Base-by-base conservation (phyloP, 805 yeast genomes). In the Cyberlindnera maclurae region DNA sequence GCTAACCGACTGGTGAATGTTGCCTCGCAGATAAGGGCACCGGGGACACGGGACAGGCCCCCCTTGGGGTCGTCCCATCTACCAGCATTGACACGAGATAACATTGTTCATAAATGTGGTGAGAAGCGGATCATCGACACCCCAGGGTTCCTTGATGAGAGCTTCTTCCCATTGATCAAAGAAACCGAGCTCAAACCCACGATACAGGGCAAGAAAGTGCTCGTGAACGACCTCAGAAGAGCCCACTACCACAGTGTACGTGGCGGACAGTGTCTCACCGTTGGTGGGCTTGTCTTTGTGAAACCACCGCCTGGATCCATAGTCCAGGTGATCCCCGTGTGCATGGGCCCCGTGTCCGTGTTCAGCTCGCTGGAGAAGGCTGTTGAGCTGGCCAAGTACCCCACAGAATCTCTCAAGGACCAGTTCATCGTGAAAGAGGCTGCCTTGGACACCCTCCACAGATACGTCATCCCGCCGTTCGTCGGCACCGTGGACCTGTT, bases 71-170 rank as follows among this genome's bases (percentile, higher is more conserved):
- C 65, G 0, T 64, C 67, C 1, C 60, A 60, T 38, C 59, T 81
- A 33, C 95, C 95, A 0, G 87, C 87, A 20, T 75, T 79, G 55
- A 87, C 96, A 0, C 68, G 85, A 50, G 69, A 65, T 4, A 50
- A 68, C 12, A 68, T 73, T 39, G 61, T 58, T 4, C 73, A 59
- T 45, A 50, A 57, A 7, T 55, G 71, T 20, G 47, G 71, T 13
- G 49, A 43, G 15, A 59, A 55, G 12, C 56, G 60, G 22, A 31
- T 46, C 1, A 45, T 54, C 44, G 73, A 68, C 48, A 48, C 66
- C 6, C 73, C 73, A 5, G 73, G 73, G 3, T 65, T 60, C 27
- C 31, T 51, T 5, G 46, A 53, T 18, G 30, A 41, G 9, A 46
- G 51, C 24, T 41, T 62, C 5, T 64, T 57, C 41, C 37, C 45